Conservation (phyloP, 306 rosid species). For the Arachis stenosperma region DNA sequence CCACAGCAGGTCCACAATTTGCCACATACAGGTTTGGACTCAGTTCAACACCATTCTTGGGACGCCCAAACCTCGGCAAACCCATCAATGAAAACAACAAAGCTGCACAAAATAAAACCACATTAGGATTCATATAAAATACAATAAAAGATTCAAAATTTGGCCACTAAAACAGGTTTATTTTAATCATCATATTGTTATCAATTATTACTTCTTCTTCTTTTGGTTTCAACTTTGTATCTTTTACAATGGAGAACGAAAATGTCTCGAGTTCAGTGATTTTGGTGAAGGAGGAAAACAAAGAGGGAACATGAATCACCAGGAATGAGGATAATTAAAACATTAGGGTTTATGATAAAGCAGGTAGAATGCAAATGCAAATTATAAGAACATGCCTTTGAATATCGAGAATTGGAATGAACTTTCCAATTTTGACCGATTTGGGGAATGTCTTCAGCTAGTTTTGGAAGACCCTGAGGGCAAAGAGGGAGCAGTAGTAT, state of each 20-base stretch:
- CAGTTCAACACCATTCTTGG: slow-evolving; percentile 45
- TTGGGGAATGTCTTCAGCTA: neutral
- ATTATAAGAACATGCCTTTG: neutral
- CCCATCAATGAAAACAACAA: slow-evolving; percentile 42
- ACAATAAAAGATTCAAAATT: neutral
- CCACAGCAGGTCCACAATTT: slow-evolving; percentile 84
- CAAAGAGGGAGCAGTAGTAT: neutral
- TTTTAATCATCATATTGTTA: neutral
- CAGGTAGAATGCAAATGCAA: neutral
- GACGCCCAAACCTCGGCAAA: slow-evolving; percentile 68
- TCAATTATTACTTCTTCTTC: too few species aligned
- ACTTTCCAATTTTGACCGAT: neutral
- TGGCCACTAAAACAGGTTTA: neutral
- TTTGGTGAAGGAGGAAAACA: neutral
- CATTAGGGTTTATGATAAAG: neutral
- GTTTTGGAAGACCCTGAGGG: neutral
- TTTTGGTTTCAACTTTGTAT: neutral
- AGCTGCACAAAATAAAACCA: neutral
- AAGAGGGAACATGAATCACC: neutral
- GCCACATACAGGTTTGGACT: slow-evolving; percentile 82
- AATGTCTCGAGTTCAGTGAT: neutral
- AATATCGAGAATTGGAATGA: neutral
- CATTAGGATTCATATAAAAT: neutral
- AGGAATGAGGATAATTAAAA: neutral
- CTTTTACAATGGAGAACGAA: neutral